Conservation (phyloP, 2,329 filamentous ascomycete species). For the Aaosphaeria pasadenensis region DNA sequence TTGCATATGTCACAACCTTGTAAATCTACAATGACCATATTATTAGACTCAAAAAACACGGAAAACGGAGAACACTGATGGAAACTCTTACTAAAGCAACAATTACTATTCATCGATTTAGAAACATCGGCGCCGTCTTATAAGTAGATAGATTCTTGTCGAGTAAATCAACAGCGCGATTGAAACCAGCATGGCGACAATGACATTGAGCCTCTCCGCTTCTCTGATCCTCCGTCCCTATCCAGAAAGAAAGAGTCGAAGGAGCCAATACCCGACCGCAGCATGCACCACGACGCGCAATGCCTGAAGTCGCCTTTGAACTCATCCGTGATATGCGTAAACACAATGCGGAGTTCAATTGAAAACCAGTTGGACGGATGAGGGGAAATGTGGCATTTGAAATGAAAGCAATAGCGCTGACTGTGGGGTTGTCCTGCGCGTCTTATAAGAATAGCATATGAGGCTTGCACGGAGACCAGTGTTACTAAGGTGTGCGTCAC, state of each 20-base stretch:
- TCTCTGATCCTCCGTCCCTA: not conserved
- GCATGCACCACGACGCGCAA: too few species aligned
- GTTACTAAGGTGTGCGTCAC: too few species aligned
- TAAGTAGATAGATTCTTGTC: conserved; percentile 46
- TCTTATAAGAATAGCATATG: too few species aligned
- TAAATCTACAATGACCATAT: not conserved
- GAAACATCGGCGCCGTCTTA: conserved; percentile 44
- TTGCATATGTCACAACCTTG: not conserved
- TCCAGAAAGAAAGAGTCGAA: not conserved
- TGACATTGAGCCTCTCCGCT: conserved; percentile 14
- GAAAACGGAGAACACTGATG: conserved; percentile 6
- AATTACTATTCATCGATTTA: conserved; percentile 51
- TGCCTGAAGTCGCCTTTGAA: too few species aligned
- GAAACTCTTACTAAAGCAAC: conserved; percentile 35
- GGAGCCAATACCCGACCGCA: too few species aligned
- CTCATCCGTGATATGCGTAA: too few species aligned
- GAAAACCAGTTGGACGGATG: too few species aligned
- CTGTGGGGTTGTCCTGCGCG: too few species aligned
- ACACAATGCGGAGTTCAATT: too few species aligned
- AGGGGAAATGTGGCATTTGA: too few species aligned
- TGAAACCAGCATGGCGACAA: conserved; percentile 39
- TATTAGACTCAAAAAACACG: not conserved
- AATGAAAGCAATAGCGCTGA: too few species aligned
- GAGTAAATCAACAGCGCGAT: conserved; percentile 41
- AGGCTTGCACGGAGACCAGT: too few species aligned